Conservation (phyloP, 768 basidiomycete genomes). For the Boletus barrowsii region DNA sequence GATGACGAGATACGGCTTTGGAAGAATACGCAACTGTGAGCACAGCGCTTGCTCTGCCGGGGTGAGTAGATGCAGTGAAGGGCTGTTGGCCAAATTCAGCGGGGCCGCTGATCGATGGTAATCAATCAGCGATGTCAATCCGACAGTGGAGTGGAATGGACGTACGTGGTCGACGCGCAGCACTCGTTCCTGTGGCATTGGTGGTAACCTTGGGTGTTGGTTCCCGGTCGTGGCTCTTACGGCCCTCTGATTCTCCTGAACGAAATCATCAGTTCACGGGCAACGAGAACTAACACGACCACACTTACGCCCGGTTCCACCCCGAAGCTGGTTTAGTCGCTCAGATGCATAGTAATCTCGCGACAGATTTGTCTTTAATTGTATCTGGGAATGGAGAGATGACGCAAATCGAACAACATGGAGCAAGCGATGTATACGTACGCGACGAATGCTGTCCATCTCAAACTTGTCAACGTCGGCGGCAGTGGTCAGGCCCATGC, state of each 20-base stretch:
- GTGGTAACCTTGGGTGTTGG: slow-evolving; percentile 49
- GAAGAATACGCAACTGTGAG: slow-evolving; percentile 84
- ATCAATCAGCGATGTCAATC: slow-evolving; percentile 1
- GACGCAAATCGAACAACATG: not conserved
- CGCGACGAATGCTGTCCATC: slow-evolving; percentile 66
- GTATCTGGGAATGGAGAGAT: slow-evolving; percentile 40
- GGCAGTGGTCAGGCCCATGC: slow-evolving; percentile 76
- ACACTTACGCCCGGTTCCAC: slow-evolving; percentile 46
- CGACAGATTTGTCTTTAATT: slow-evolving; percentile 55
- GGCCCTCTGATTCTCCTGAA: slow-evolving; percentile 46
- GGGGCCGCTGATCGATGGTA: slow-evolving; percentile 44
- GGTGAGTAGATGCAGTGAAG: slow-evolving; percentile 86
- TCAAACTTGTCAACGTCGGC: slow-evolving; percentile 94
- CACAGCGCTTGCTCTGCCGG: slow-evolving; percentile 86
- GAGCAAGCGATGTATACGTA: slow-evolving; percentile 33
- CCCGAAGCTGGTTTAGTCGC: slow-evolving; percentile 46
- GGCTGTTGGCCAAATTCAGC: slow-evolving; percentile 88
- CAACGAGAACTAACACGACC: slow-evolving; percentile 30
- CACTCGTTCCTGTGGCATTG: slow-evolving; percentile 34
- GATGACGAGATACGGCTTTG: slow-evolving; percentile 92
- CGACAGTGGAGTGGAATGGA: not conserved
- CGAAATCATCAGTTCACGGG: not conserved
- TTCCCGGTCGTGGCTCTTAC: slow-evolving; percentile 60
- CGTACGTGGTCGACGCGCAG: slow-evolving; percentile 44
- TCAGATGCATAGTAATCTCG: slow-evolving; percentile 59